phyloP scores from a whole-genome alignment of 306 rosid species.

The Dalbergia cultrata region DNA sequence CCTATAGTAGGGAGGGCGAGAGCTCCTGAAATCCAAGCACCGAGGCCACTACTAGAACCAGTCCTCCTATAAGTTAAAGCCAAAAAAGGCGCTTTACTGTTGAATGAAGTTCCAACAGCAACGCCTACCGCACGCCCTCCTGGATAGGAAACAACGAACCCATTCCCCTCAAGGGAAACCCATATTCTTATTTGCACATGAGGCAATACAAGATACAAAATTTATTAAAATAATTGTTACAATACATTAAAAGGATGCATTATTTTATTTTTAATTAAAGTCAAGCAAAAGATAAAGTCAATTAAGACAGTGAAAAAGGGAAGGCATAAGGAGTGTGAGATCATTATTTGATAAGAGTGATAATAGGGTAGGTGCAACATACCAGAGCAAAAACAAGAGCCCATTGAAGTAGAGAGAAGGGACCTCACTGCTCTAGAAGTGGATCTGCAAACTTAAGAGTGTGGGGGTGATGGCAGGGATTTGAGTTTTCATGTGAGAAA shows the following conservation, averaged over 20 bases:
- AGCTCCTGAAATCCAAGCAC: conserved; percentile 77
- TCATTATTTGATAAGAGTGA: background rate
- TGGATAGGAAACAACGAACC: conserved; percentile 36
- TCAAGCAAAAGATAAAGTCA: no score
- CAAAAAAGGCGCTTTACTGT: conserved; percentile 52
- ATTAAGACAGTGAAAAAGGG: background rate
- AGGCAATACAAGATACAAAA: background rate
- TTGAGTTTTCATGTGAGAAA: no score
- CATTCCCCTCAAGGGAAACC: no score
- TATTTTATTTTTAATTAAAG: no score
- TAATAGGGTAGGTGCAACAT: no score
- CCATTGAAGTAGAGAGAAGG: conserved; percentile 69
- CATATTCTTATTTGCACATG: conserved; percentile 9
- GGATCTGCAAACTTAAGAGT: conserved; percentile 68
- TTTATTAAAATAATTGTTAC: background rate
- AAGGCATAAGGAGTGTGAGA: no score
- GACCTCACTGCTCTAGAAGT: conserved; percentile 81
- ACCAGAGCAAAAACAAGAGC: conserved; percentile 71
- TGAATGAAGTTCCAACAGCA: conserved; percentile 63
- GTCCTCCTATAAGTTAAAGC: conserved; percentile 60
- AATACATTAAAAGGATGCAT: background rate
- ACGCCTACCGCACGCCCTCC: conserved; percentile 74
- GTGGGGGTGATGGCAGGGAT: no score
- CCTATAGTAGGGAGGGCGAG: conserved; percentile 87
- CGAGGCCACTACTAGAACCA: conserved; percentile 60